Evolutionary conservation across 1,139 yeast species (phyloP).

Genomic region (Geotrichum europaeum): DNA sequence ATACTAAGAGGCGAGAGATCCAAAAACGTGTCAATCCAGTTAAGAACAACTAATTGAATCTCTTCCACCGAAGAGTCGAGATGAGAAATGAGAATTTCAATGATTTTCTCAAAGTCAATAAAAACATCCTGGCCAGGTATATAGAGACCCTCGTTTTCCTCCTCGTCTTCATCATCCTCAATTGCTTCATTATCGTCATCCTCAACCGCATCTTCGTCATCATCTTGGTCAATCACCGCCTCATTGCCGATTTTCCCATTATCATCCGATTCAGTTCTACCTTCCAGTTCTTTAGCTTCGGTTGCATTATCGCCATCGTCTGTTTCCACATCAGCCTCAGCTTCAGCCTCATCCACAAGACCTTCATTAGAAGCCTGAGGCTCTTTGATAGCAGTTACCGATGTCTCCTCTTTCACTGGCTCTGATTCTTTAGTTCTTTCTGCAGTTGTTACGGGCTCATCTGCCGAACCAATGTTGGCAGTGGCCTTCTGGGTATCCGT

Average conservation of each 20-base stretch:
- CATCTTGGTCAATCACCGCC: slow-evolving; percentile 8
- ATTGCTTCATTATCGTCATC: slow-evolving; percentile 20
- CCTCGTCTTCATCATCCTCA: slow-evolving; percentile 26
- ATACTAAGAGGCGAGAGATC: slow-evolving; percentile 73
- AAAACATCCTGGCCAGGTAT: slow-evolving; percentile 83
- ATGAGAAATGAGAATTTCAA: slow-evolving; percentile 72
- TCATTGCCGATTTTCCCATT: neutral
- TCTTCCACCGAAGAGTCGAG: slow-evolving; percentile 69
- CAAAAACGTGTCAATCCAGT: slow-evolving; percentile 76
- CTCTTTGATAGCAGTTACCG: neutral
- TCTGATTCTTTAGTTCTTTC: neutral
- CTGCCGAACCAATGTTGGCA: neutral
- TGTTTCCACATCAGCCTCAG: neutral
- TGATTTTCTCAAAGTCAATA: slow-evolving; percentile 73
- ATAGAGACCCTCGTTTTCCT: slow-evolving; percentile 51
- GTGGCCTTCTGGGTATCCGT: neutral
- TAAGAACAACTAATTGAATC: slow-evolving; percentile 71
- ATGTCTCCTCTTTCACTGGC: neutral
- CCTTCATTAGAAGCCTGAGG: neutral
- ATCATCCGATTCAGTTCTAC: neutral
- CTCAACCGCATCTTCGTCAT: slow-evolving; percentile 13
- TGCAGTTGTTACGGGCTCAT: neutral
- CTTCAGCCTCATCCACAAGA: neutral
- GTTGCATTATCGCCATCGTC: neutral
- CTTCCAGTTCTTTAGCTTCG: neutral